Base-by-base conservation (phyloP, 805 yeast genomes). In the Kodamaea leandrae region DNA sequence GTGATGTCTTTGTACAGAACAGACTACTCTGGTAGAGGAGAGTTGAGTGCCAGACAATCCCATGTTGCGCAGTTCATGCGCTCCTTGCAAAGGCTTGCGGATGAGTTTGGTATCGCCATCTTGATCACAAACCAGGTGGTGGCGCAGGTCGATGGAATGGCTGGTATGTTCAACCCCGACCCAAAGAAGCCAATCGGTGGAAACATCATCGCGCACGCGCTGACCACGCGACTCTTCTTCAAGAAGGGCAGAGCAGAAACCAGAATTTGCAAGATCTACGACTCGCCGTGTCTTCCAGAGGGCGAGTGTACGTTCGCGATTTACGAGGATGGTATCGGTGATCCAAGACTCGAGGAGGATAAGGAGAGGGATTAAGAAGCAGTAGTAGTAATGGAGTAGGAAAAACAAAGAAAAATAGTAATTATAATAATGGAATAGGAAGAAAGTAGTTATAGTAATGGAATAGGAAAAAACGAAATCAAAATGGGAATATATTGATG, bases 171-270 rank as follows among this genome's bases (percentile, higher is more conserved):
- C 61, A 89, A 90, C 53, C 96, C 96, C 1, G 99, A 93, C 62
- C 97, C 98, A 12, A 93, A 93, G 63, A 93, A 93, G 62, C 99
- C 99, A 13, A 91, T 93, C 51, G 99, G 99, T 47, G 99, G 99
- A 54, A 91, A 93, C 58, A 93, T 93, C 53, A 83, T 93, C 61
- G 99, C 98, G 1, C 99, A 93, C 62, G 82, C 96, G 14, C 89
- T 97, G 2, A 91, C 98, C 4, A 93, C 99, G 2, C 77, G 99
- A 55, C 74, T 93, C 44, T 84, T 86, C 41, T 82, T 93, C 61
- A 85, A 83, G 57, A 93, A 93, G 66, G 96, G 96, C 39, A 80
- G 83, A 54, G 97, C 85, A 13, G 95, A 88, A 51, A 90, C 86
- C 57, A 83, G 99, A 72, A 82, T 87, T 18, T 93, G 98, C 68